Base-by-base conservation (phyloP, 306 rosid species). In the Betula pendula region DNA sequence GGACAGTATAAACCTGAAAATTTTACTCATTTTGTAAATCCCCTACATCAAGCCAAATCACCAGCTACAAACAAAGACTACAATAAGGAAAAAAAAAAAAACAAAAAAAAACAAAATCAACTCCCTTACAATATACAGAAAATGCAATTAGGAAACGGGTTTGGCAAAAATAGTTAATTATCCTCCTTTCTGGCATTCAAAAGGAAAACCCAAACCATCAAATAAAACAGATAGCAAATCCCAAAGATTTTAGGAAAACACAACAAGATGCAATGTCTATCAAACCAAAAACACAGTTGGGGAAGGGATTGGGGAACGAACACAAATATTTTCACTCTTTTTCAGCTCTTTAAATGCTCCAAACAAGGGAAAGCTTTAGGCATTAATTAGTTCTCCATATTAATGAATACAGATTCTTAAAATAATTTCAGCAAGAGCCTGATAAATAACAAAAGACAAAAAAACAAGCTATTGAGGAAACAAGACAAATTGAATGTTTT, bases 1-100 rank as follows among this genome's bases (percentile, higher is more conserved):
- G 86, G 72, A 96, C 74, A 38, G 87, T 89, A 69, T 82, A 87
- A 84, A 92, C 98, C 99, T 96, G 93, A 78, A 81, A 75, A 66
- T 74, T 82, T 77, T 73, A 79, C 49, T 71, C 65, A 62, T 24
- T 60, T 50, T 20, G 80, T 81, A 45, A 82, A 77, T 49, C 20
- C 42, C 25, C 40, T 22, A 72, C 66, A 35, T 66, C 11, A 65
- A 68, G 55, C 68, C 29, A 38, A 38, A 38, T n/a, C 77, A 79
- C 44, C 75, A 77, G 38, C 59, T 48, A 45, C 6, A 27, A 29
- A 60, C 68, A 29, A 16, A 60, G 7, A 77, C 53, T 31, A 51
- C 69, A 4, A 60, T 59, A 6, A 22, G 72, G 53, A 33, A 11
- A 20, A 73, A 3, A 10, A 38, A 31, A 11, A 66, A 27, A 19